Base-by-base conservation (phyloP, 202 grass and related monocot species). In the Panicum hallii region DNA sequence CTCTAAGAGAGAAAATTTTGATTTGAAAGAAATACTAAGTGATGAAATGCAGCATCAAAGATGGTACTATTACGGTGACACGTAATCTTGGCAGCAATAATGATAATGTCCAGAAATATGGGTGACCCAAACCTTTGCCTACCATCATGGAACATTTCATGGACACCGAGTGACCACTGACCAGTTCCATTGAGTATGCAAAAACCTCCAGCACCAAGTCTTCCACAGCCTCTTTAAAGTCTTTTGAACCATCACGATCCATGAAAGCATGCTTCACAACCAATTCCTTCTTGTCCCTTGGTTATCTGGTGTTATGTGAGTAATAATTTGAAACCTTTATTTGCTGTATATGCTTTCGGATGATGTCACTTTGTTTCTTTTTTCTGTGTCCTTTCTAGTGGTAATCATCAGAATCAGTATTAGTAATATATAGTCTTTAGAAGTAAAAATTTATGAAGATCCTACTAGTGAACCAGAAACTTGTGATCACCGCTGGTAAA, bases 371-470 rank as follows among this genome's bases (percentile, higher is more conserved):
- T 13, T 6, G 9, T 43, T 16, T 53, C 9, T 74, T 81, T 68
- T 48, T 17, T 69, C 4, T 0, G 3, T 66, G 7, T 28, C 53
- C 19, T 30, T 77, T 44, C n/a, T 46, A 9, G 20, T 87, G 32
- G 9, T 87, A 34, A 22, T 53, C 72, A 55, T 78, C 5, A 7
- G 22, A 45, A 80, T 63, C 44, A 53, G n/a, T 54, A 47, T 72
- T 12, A 3, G 22, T 3, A 6, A 41, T 63, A 14, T 56, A 34
- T 77, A 28, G 41, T 20, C 8, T 77, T 16, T 79, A 43, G 12
- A 72, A 67, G 26, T 63, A 26, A 73, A 10, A 54, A 1, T 2
- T 50, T 53, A 43, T 44, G 9, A 85, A 53, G 20, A 32, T 16
- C 52, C 68, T 70, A 47, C 11, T 43, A 47, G 67, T 43, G 42